Base-by-base conservation (phyloP, 1,284 basidiomycete species). In the Xanthoconium separans region DNA sequence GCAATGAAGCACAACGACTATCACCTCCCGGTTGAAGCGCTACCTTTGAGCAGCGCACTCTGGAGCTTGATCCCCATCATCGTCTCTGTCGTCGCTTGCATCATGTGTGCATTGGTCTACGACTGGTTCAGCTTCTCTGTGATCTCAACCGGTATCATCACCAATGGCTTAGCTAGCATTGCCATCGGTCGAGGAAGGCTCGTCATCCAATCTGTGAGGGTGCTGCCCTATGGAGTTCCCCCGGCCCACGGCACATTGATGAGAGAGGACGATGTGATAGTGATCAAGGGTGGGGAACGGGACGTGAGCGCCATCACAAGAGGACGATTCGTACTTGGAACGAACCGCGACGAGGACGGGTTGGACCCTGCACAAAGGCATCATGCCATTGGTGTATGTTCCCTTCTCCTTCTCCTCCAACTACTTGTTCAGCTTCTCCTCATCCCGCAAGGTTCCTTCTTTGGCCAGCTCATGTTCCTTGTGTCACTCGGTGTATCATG, bases 141-240 rank as follows among this genome's bases (percentile, higher is more conserved):
- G 58, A 72, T 71, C 43, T 49, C 65, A 2, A 30, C 71, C 9
- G 69, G 70, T 2, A 65, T 71, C 37, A 2, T 71, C 24, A 60
- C 63, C 44, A 68, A 59, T 33, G 68, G 68, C 22, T 44, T 56
- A 31, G 50, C 66, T 15, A 61, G 59, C 51, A 4, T 45, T 18
- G 46, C 60, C n/a, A 57, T 66, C 3, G 65, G 65, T 9, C 47
- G 46, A 12, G 68, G 65, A 29, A 55, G 7, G 20, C 53, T 62
- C 0, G 22, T 46, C 12, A 41, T 70, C 30, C 37, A 20, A 7
- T 46, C 44, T 5, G 49, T 53, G 6, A 29, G 29, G 6, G 33
- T 50, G 0, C 56, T 55, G 29, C 55, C 56, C 1, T 1, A 15
- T 0, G 61, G 61, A 27, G 16, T 16, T 16, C 6, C 1, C 15